Percentiles rank a stretch among this genome's conserved stretches.
Conservation (phyloP, 805 yeast genomes). For the Schwanniomyces sp. region DNA sequence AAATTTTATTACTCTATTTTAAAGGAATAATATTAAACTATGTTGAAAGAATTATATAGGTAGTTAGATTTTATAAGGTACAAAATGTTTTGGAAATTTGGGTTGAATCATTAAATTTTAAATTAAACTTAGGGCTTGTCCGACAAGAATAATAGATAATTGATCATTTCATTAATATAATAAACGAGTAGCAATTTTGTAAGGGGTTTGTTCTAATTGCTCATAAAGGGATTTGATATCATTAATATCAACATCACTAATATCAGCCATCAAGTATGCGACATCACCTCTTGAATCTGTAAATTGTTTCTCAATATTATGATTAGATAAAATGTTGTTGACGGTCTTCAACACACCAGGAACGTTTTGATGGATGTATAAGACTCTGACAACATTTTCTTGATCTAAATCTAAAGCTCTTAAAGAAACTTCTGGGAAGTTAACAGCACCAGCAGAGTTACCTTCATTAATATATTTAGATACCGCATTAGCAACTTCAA, state of each 20-base stretch:
- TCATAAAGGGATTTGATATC: conserved; percentile 85
- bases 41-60: conserved; percentile 1
- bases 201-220: conserved; percentile 84
- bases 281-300: conserved; percentile 96
- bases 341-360: conserved; percentile 98
- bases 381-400: conserved; percentile 84
- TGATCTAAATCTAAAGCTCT: conserved; percentile 87
- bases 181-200: conserved; percentile 87
- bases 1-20: background rate
- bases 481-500: conserved; percentile 86
- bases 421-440: conserved; percentile 96
- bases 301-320: conserved; percentile 96
- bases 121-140: background rate
- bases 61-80: background rate
- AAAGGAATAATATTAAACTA: background rate
- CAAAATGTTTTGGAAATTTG: background rate
- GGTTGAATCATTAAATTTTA: background rate
- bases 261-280: conserved; percentile 98
- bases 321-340: conserved; percentile 89
- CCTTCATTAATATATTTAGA: conserved; percentile 96
- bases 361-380: conserved; percentile 95
- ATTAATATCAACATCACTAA: conserved; percentile 75
- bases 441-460: conserved; percentile 89
- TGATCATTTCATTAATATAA: conserved; percentile 54
- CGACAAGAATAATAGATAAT: background rate